A percentile compares a stretch with the other conserved stretches of the same genome.
Evolutionary conservation across 495 filamentous ascomycete genomes (phyloP).

Genomic region (Neurospora terricola): DNA sequence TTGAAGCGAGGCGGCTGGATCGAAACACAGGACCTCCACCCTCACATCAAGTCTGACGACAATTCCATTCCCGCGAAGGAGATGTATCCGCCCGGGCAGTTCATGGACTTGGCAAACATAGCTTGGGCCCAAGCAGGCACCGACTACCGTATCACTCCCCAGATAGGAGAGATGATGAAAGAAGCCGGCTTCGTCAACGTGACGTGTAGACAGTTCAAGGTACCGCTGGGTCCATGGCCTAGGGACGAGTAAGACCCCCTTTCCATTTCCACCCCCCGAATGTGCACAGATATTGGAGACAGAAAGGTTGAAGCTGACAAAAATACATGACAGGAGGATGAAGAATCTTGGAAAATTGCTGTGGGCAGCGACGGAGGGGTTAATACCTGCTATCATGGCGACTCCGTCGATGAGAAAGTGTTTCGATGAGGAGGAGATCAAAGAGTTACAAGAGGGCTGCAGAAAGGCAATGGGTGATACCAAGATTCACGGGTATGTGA

Average conservation of each 20-base stretch:
- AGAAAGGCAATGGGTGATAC: slow-evolving; percentile 43
- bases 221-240: slow-evolving; percentile 51
- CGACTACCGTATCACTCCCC: slow-evolving; percentile 36
- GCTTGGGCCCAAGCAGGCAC: slow-evolving; percentile 21
- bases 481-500: slow-evolving; percentile 38
- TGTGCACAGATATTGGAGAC: not conserved
- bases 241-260: slow-evolving; percentile 16
- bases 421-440: slow-evolving; percentile 32
- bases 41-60: slow-evolving; percentile 31
- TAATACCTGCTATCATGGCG: slow-evolving; percentile 45
- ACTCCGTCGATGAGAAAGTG: slow-evolving; percentile 2
- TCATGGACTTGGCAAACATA: slow-evolving; percentile 17
- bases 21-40: slow-evolving; percentile 39
- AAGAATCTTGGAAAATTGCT: slow-evolving; percentile 26
- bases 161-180: slow-evolving; percentile 33
- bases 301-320: not conserved
- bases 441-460: slow-evolving; percentile 42
- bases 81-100: slow-evolving; percentile 21
- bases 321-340: not conserved
- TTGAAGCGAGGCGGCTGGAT: slow-evolving; percentile 41
- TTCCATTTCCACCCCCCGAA: slow-evolving; percentile 10
- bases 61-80: slow-evolving; percentile 16
- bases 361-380: slow-evolving; percentile 27
- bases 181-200: slow-evolving; percentile 53
- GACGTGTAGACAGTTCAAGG: slow-evolving; percentile 36